Evolutionary conservation across 768 basidiomycete genomes (phyloP), one percentile per base, ranked within the genome.

Genomic region (Mycena haematopus): DNA sequence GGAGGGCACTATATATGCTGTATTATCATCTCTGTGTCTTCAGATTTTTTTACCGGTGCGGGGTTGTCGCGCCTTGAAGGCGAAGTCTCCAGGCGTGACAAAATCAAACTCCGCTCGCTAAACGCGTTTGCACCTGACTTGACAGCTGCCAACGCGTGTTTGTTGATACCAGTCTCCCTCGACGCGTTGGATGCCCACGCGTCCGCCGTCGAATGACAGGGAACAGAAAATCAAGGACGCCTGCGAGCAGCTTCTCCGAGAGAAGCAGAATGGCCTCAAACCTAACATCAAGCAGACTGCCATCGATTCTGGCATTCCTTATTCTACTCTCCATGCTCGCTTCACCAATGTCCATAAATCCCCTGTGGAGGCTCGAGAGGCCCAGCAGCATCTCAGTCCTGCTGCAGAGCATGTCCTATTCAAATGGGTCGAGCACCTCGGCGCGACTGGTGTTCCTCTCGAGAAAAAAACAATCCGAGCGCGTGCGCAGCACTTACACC

Each of bases 371-470:
- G 63, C 46, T 33, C 44, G 27, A n/a, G 52, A 59, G 10, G 52
- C 42, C 4, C 51, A 55, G 21, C 52, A 42, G 11, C 59, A 40
- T 25, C 57, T 64, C 44, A 19, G 9, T 38, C 52, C 51, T 1
- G 21, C 52, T 3, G 4, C 13, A 8, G 56, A 64, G 38, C 11
- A 54, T 24, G 45, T 64, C 17, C 63, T 64, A 4, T 10, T 64
- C 45, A 45, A 59, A 42, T 64, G 63, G 63, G 22, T 58, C 13
- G 44, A 51, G 29, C 61, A 51, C 22, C 38, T 49, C 1, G 47
- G 40, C 11, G 21, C 2, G 2, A 62, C 38, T 19, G 60, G 60
- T n/a, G 35, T 50, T 19, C 53, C 53, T 9, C 7, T 62, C 24
- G 22, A 13, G 2, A 46, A 47, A 31, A 42, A 52, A 19, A 33